phyloP scores from a whole-genome alignment of 2,329 filamentous ascomycete species.

The Alternaria metachromatica region DNA sequence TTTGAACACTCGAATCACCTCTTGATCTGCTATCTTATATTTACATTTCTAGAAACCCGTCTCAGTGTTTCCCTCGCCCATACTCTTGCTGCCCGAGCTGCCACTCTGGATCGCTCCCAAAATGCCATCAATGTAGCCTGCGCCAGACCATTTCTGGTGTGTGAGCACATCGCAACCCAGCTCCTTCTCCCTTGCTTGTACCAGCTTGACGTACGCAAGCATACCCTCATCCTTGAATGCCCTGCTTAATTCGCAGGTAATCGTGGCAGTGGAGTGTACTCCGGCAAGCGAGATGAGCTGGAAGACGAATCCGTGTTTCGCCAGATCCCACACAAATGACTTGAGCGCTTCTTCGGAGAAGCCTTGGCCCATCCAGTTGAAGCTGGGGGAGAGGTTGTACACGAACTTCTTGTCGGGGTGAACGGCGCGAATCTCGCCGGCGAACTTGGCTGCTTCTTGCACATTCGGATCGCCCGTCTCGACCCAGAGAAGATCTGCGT shows the following conservation, averaged over 20 bases:
- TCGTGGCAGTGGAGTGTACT: conserved; percentile 68
- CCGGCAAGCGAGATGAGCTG: conserved; percentile 71
- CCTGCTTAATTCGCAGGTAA: conserved; percentile 76
- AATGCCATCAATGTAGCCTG: conserved; percentile 84
- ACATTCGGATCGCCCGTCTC: conserved; percentile 93
- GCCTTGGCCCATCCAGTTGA: conserved; percentile 98
- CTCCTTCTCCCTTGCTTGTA: conserved; percentile 90
- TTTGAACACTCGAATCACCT: background rate
- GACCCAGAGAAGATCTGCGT: conserved; percentile 94
- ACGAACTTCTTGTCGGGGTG: conserved; percentile 86
- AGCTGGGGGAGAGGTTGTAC: conserved; percentile 94
- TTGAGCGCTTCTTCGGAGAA: conserved; percentile 83
- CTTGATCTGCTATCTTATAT: background rate
- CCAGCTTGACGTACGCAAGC: conserved; percentile 94
- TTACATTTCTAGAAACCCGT: conserved; percentile 36
- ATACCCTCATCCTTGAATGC: conserved; percentile 91
- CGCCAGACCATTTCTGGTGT: conserved; percentile 87
- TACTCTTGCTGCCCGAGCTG: conserved; percentile 86
- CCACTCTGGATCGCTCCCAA: conserved; percentile 89
- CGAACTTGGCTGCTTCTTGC: conserved; percentile 75
- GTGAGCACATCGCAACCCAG: conserved; percentile 90
- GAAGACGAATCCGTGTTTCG: conserved; percentile 77
- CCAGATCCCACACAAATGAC: conserved; percentile 96
- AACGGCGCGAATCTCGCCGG: conserved; percentile 72
- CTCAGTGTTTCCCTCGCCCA: conserved; percentile 95